Evolutionary conservation across 139 green algal genomes (phyloP), one percentile per base, ranked within the genome.

Genomic region (Volvox reticuliferus): DNA sequence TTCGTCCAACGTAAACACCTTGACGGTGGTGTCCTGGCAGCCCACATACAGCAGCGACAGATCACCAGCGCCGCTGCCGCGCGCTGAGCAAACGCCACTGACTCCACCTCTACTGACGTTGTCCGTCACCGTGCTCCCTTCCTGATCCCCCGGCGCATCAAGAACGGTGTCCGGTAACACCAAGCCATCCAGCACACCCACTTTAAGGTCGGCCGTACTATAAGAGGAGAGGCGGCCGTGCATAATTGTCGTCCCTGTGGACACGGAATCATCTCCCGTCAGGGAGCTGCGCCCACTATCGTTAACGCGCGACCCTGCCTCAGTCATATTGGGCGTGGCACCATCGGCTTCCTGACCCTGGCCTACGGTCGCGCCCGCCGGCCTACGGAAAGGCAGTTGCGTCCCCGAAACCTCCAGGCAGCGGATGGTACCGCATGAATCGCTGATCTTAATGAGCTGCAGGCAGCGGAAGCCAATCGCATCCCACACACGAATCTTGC

Each of bases 401-500:
- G 61, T 2, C n/a, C 36, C 85, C 21, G 68, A 79, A 50, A 93
- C 93, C 93, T 93, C 88, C 77, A 94, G 84, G 55, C 90, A 94
- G 62, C 93, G 88, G 75, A 95, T 93, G 67, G 37, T 93, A 30
- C 94, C 93, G 80, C 91, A 93, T 65, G 89, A 90, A 69, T 89
- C 83, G 79, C 71, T 89, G 55, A 93, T 95, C 33, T 88, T 82
- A 75, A 95, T 88, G 14, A 88, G 63, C 20, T 91, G 79, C 44
- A 95, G 67, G 68, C 89, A 93, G 35, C 69, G 17, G 78, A 95
- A 96, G 68, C 84, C 94, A 30, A 50, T n/a, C n/a, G 95, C 92
- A 87, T 97, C 92, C 96, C 96, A 98, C 37, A 98, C 93, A 36
- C 96, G 93, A 69, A 99, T 91, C 35, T 91, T 94, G 35, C 96